Evolutionary conservation across 345 rosid species (phyloP), one percentile per base, ranked within the genome.

Genomic region (Bruguiera gymnorhiza): DNA sequence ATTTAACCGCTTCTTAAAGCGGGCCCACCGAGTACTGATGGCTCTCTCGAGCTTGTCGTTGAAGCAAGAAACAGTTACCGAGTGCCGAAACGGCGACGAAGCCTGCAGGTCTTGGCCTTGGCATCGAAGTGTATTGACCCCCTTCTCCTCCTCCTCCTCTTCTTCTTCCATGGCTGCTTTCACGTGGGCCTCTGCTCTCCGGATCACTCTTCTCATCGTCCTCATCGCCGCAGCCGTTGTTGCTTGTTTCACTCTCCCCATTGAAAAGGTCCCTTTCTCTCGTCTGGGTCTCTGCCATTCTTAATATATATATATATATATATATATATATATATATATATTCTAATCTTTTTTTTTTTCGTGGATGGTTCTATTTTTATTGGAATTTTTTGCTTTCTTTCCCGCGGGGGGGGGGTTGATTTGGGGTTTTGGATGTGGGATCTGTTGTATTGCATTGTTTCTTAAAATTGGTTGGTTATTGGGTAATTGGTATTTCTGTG

Each of bases 171-270:
- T 92, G 96, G 92, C 91, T 67, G 6, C 61, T 52, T 79, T 87
- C 27, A 73, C 96, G 43, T 86, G 91, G 96, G 84, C 82, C 67
- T 85, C 94, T 69, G 96, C 87, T 73, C 80, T 90, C 58, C 78
- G 97, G 74, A 72, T 92, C 76, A 69, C 84, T 26, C 83, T 96
- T 72, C 86, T 96, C 65, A 67, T 90, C 29, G 67, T 85, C 36
- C 97, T 96, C 71, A 8, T 87, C 16, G 88, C 87, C 70, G 89
- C 91, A 62, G 86, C 79, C 65, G 72, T 86, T 76, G 69, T 82
- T 73, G 99, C 97, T 74, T 90, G 87, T 66, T 89, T 83, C 81
- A 90, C 97, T 65, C 93, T 92, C 73, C 98, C 99, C 57, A 87
- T 96, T 6, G 97, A 96, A 72, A 82, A 92, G 96, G 99, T 89